Evolutionary conservation across 768 basidiomycete species (phyloP).

Genomic region (Holtermanniella nyarrowii): DNA sequence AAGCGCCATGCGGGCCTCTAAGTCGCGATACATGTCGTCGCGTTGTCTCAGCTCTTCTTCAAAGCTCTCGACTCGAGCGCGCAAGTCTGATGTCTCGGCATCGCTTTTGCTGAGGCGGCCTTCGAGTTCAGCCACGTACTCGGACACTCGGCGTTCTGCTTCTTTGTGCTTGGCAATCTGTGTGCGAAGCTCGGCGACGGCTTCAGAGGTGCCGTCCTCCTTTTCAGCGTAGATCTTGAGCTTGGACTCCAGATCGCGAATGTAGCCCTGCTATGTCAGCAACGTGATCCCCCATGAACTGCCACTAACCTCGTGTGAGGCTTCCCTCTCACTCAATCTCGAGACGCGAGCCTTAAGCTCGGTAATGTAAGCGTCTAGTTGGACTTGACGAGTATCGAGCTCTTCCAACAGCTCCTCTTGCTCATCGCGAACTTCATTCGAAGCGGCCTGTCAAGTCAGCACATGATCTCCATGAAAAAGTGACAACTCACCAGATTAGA

Average conservation of each 20-base stretch:
- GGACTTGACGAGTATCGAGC: slow-evolving; percentile 30
- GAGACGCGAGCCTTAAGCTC: slow-evolving; percentile 69
- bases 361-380: slow-evolving; percentile 75
- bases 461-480: slow-evolving; percentile 4
- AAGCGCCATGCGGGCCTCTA: slow-evolving; percentile 61
- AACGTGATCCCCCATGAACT: slow-evolving; percentile 1
- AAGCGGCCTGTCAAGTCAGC: slow-evolving; percentile 48
- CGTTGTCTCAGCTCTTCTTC: slow-evolving; percentile 70
- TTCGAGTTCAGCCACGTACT: slow-evolving; percentile 82
- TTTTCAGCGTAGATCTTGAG: slow-evolving; percentile 76
- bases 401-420: slow-evolving; percentile 72
- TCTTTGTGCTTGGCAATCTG: slow-evolving; percentile 73
- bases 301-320: slow-evolving; percentile 70
- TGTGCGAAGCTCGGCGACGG: slow-evolving; percentile 69
- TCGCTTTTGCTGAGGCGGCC: slow-evolving; percentile 51
- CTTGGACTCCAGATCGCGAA: slow-evolving; percentile 85
- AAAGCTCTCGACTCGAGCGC: slow-evolving; percentile 60
- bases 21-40: slow-evolving; percentile 56
- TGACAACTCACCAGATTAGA: slow-evolving; percentile 18
- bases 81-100: slow-evolving; percentile 48
- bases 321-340: slow-evolving; percentile 78
- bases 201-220: slow-evolving; percentile 62
- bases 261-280: slow-evolving; percentile 58
- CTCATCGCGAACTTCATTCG: slow-evolving; percentile 86
- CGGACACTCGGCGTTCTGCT: slow-evolving; percentile 56